A percentile compares a stretch with the other conserved stretches of the same genome.
These are phyloP conservation scores for Malus hybrid DNA, from an alignment of 331 rosid species.

Conservation along the genomic window DNA sequence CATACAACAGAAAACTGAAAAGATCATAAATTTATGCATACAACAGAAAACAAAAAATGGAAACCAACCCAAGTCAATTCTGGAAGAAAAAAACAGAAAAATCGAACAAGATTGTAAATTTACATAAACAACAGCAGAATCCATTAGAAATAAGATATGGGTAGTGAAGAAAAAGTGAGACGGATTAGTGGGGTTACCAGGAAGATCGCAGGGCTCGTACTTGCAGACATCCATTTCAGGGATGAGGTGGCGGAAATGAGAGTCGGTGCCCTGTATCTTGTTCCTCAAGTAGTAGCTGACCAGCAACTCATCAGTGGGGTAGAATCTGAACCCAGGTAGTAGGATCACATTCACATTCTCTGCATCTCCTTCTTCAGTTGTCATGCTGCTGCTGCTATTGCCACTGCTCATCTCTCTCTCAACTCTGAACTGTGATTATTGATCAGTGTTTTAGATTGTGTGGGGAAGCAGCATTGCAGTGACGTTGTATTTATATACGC, in stretches of 20 bases:
- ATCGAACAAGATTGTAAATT: background rate
- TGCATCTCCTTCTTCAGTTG: background rate
- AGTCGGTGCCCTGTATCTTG: constrained; percentile 15
- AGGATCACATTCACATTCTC: background rate
- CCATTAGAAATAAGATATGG: background rate
- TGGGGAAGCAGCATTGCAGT: background rate
- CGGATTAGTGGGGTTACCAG: constrained; percentile 15
- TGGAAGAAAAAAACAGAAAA: background rate
- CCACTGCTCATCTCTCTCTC: background rate
- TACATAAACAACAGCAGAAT: background rate
- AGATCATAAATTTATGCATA: background rate
- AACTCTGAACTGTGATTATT: background rate
- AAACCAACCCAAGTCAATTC: background rate
- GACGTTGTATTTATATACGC: background rate
- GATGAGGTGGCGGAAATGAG: background rate
- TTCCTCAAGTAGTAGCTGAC: constrained; percentile 27
- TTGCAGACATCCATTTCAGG: constrained; percentile 38
- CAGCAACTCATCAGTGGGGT: constrained; percentile 48
- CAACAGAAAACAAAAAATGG: background rate
- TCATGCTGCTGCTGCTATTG: background rate
- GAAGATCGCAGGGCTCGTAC: constrained; percentile 38
- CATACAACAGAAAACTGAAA: background rate
- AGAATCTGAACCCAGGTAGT: constrained; percentile 36
- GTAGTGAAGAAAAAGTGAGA: background rate
- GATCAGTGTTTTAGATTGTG: background rate